Evolutionary conservation across 2,329 filamentous ascomycete species (phyloP), one percentile per base, ranked within the genome.

Genomic region (Metarhizium guizhouense): DNA sequence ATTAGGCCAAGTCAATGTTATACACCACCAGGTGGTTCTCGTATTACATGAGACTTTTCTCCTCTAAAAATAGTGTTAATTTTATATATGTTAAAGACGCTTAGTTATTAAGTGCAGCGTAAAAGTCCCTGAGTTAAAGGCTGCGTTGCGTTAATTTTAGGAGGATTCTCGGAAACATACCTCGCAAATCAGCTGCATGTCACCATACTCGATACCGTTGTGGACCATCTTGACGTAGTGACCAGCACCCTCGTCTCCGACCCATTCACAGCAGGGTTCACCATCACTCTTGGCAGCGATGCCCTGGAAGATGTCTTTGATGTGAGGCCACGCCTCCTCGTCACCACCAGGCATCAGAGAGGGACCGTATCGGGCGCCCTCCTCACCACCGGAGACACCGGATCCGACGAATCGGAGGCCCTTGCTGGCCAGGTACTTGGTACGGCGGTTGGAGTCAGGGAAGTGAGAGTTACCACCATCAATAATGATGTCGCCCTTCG

Each of bases 181-280:
- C 86, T 99, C 94, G 77, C 88, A 95, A 74, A 99, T 99, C 70
- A 99, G 84, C 83, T 99, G 94, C 94, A 99, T 99, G 80, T 99
- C 94, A 85, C 94, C 94, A 74, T 99, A 99, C 81, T 99, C 94
- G 68, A 99, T 99, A 84, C 94, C 94, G 79, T 99, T 99, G 87
- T 99, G 94, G 62, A 99, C 94, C 94, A 99, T 99, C 89, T 99
- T 99, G 82, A 99, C 93, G 83, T 96, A 99, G 86, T 99, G 94
- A 68, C 94, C 94, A 78, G 94, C 90, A 85, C 94, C 94, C 76
- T 97, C 91, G 78, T 97, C 94, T 80, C 94, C 94, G 68, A 99
- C 94, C 94, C 94, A 99, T 78, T 99, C 94, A 73, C 94, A 99
- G 86, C 94, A 99, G 63, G 94, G 79, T 83, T 99, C 94, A 68